Percentiles rank a stretch among this genome's conserved stretches.
phyloP scores from a whole-genome alignment of 2,329 filamentous ascomycete species.

The Ustulina deusta region DNA sequence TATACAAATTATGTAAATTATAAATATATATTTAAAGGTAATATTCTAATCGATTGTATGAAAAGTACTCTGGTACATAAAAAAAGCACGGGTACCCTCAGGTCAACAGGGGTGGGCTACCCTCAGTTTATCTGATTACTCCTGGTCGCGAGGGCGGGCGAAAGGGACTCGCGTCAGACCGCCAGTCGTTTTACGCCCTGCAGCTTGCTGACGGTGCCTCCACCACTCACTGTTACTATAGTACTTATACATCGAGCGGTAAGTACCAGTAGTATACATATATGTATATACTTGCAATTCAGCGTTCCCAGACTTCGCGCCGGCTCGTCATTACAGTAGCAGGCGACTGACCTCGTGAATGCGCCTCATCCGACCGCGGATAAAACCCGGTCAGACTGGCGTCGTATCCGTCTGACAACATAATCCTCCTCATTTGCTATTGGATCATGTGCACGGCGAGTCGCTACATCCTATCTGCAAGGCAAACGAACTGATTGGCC shows the following conservation, averaged over 20 bases:
- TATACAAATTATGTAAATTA: too few species aligned
- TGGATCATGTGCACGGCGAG: slow-evolving; percentile 20
- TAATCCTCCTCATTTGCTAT: slow-evolving; percentile 12
- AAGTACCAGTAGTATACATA: slow-evolving; percentile 7
- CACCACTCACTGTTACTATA: neutral
- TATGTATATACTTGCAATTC: neutral
- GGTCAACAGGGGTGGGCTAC: too few species aligned
- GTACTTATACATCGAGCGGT: too few species aligned
- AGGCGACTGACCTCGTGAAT: slow-evolving; percentile 1
- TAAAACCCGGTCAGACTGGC: slow-evolving; percentile 35
- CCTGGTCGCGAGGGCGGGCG: neutral
- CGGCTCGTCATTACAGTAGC: neutral
- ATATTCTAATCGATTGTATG: too few species aligned
- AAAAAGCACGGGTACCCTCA: too few species aligned
- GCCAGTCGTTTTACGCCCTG: slow-evolving; percentile 4
- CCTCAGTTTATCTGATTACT: too few species aligned
- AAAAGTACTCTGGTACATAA: too few species aligned
- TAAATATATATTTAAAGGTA: too few species aligned
- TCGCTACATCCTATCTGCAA: neutral
- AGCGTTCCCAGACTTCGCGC: slow-evolving; percentile 1
- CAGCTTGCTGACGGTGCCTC: slow-evolving; percentile 21
- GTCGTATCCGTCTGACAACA: slow-evolving; percentile 36
- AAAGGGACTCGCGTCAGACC: slow-evolving; percentile 17
- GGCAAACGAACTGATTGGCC: slow-evolving; percentile 4
- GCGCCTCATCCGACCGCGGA: slow-evolving; percentile 34